phyloP scores from a whole-genome alignment of 306 rosid genomes.

The Dicorynia guianensis region DNA sequence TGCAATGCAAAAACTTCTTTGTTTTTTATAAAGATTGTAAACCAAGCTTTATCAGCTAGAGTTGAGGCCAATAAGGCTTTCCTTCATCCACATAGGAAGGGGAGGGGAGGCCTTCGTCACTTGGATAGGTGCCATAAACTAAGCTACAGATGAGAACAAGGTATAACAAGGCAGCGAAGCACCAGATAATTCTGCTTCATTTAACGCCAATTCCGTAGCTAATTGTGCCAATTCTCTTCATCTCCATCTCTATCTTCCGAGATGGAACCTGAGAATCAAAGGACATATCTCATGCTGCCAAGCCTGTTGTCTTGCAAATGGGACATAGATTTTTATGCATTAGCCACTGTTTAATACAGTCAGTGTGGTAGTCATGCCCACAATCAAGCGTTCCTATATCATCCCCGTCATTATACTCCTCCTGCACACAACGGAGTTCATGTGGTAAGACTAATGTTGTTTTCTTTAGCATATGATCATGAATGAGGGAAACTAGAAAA shows the following conservation, averaged over 20 bases:
- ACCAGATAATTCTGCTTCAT: conserved; percentile 18
- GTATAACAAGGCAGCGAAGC: conserved; percentile 33
- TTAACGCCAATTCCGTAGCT: conserved; percentile 19
- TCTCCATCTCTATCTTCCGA: not conserved
- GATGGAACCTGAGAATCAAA: conserved; percentile 37
- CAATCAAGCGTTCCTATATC: conserved; percentile 75
- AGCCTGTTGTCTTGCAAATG: conserved; percentile 81
- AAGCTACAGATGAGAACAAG: conserved; percentile 15
- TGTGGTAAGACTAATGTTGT: conserved; percentile 14
- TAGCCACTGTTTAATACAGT: conserved; percentile 80
- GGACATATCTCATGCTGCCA: conserved; percentile 54
- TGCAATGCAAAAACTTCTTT: conserved; percentile 16
- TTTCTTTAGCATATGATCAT: not conserved
- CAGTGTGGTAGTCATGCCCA: conserved; percentile 72
- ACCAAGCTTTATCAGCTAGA: conserved; percentile 47
- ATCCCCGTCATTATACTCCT: conserved; percentile 71
- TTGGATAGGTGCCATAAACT: conserved; percentile 2
- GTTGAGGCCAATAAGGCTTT: conserved; percentile 43
- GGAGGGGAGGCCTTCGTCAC: conserved; percentile 16
- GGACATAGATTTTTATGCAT: conserved; percentile 87
- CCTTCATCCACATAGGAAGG: conserved; percentile 34
- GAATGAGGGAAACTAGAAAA: not conserved
- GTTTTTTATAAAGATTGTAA: conserved; percentile 30
- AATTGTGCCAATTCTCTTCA: conserved; percentile 33
- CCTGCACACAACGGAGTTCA: conserved; percentile 55